Percentiles rank a stretch among this genome's conserved stretches.
phyloP scores from a whole-genome alignment of 2,329 filamentous ascomycete genomes.

The Calonectria honghensis region DNA sequence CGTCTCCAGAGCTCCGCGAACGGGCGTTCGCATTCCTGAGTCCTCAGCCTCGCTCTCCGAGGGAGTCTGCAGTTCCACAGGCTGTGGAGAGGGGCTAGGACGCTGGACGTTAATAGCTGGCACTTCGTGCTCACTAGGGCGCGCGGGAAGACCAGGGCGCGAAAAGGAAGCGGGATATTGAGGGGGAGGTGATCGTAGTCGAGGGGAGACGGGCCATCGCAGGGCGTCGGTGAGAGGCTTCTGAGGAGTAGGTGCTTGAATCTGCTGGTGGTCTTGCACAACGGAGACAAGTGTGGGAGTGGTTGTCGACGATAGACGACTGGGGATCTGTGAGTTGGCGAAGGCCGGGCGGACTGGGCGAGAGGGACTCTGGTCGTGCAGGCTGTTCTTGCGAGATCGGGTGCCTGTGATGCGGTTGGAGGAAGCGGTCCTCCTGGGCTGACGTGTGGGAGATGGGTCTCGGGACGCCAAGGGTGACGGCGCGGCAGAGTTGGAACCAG shows the following conservation, averaged over 20 bases:
- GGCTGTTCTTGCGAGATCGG: slow-evolving; percentile 79
- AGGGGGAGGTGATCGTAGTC: slow-evolving; percentile 86
- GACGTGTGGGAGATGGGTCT: slow-evolving; percentile 69
- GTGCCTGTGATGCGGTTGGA: slow-evolving; percentile 62
- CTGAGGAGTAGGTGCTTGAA: slow-evolving; percentile 78
- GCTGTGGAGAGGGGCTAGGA: slow-evolving; percentile 67
- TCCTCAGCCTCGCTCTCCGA: slow-evolving; percentile 75
- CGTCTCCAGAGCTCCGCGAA: slow-evolving; percentile 84
- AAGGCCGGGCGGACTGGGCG: slow-evolving; percentile 70
- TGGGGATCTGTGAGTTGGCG: slow-evolving; percentile 77
- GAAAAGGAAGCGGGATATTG: slow-evolving; percentile 76
- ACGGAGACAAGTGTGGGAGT: slow-evolving; percentile 79
- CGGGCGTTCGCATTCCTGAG: slow-evolving; percentile 75
- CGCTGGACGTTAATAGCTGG: slow-evolving; percentile 73
- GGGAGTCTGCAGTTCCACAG: slow-evolving; percentile 61
- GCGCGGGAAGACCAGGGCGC: slow-evolving; percentile 66
- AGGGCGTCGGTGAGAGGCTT: slow-evolving; percentile 77
- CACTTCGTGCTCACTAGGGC: slow-evolving; percentile 70
- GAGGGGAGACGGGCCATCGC: slow-evolving; percentile 86
- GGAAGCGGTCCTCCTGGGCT: slow-evolving; percentile 60
- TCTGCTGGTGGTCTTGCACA: slow-evolving; percentile 74
- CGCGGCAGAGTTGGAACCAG: slow-evolving; percentile 60
- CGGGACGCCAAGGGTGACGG: slow-evolving; percentile 64
- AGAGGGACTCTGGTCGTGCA: slow-evolving; percentile 78
- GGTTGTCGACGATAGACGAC: slow-evolving; percentile 80